phyloP scores from a whole-genome alignment of 768 basidiomycete species.

The Psilocybe cubensis region DNA sequence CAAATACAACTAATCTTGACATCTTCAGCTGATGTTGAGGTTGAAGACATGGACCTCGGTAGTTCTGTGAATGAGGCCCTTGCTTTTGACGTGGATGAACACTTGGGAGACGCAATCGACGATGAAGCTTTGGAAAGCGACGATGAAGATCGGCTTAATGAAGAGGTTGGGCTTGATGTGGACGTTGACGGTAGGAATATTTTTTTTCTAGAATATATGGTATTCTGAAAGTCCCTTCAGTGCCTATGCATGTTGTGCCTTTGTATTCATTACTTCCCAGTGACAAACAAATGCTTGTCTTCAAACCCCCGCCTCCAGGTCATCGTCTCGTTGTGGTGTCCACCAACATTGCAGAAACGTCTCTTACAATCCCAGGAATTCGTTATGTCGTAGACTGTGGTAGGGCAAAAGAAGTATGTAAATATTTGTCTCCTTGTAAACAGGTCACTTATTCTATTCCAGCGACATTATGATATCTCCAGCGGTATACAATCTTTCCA shows the following conservation, averaged over 20 bases:
- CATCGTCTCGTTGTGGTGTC: conserved; percentile 90
- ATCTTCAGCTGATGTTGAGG: conserved; percentile 68
- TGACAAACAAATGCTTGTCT: conserved; percentile 95
- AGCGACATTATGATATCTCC: conserved; percentile 83
- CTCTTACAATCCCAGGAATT: conserved; percentile 95
- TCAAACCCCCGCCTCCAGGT: conserved; percentile 79
- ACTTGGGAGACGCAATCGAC: conserved; percentile 53
- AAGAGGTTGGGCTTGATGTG: conserved; percentile 66
- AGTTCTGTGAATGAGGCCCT: conserved; percentile 47
- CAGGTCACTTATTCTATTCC: background rate
- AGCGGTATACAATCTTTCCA: conserved; percentile 92
- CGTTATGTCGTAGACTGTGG: conserved; percentile 98
- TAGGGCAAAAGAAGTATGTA: conserved; percentile 84
- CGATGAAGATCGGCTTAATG: conserved; percentile 58
- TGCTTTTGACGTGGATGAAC: conserved; percentile 71
- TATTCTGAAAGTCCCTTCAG: conserved; percentile 40
- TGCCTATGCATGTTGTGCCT: conserved; percentile 93
- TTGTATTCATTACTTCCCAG: conserved; percentile 91
- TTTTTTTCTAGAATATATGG: conserved; percentile 1
- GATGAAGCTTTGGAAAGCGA: conserved; percentile 83
- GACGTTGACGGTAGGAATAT: conserved; percentile 64
- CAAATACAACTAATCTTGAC: background rate
- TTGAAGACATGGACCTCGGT: conserved; percentile 81
- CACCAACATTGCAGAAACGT: conserved; percentile 97
- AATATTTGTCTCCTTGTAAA: background rate